phyloP scores from a whole-genome alignment of 2,329 filamentous ascomycete species.

The Sarocladium oryzae region DNA sequence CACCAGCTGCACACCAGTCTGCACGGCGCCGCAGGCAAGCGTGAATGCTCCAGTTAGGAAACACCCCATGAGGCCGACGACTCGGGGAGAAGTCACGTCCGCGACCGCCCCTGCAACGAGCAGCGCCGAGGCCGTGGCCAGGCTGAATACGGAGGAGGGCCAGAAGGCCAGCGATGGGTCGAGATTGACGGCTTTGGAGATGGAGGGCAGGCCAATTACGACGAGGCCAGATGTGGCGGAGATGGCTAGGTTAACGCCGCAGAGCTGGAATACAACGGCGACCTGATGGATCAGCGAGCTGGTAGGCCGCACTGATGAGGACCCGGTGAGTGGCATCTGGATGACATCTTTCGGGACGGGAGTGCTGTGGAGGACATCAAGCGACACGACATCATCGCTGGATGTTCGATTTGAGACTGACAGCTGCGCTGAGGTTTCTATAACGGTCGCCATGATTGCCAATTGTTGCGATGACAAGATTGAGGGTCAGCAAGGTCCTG shows the following conservation, averaged over 20 bases:
- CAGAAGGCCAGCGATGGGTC: conserved; percentile 29
- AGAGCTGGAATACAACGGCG: conserved; percentile 11
- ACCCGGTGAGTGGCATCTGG: too few species aligned
- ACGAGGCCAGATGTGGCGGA: conserved; percentile 26
- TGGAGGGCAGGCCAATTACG: conserved; percentile 32
- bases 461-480: too few species aligned
- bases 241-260: conserved; percentile 21
- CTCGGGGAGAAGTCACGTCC: conserved; percentile 27
- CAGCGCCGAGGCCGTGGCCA: conserved; percentile 29
- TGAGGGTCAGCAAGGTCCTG: too few species aligned
- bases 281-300: background rate
- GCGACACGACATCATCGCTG: too few species aligned
- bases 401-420: background rate
- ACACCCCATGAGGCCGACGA: conserved; percentile 27
- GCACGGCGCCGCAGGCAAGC: conserved; percentile 25
- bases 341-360: background rate
- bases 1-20: conserved; percentile 26
- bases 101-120: conserved; percentile 32
- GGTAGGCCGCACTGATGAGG: background rate
- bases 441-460: background rate
- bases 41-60: conserved; percentile 23
- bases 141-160: conserved; percentile 29
- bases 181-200: conserved; percentile 29
- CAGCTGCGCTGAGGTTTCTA: background rate
- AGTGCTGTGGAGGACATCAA: too few species aligned